phyloP scores from a whole-genome alignment of 768 basidiomycete species.

The Butyriboletus loyo region DNA sequence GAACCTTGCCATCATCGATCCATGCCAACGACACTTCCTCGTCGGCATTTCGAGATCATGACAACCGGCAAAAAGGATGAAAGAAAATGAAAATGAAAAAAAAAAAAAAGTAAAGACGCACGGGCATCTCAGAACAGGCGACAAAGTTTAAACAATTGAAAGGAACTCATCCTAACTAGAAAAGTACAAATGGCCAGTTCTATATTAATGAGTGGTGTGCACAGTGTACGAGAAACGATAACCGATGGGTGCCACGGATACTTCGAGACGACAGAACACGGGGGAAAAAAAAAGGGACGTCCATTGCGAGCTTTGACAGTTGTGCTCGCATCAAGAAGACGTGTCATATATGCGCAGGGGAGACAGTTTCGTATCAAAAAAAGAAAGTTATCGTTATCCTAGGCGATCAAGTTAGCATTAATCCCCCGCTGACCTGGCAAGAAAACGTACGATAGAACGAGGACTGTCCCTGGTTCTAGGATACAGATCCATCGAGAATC shows the following conservation, averaged over 20 bases:
- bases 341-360: slow-evolving; percentile 1
- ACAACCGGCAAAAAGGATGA: too few species aligned
- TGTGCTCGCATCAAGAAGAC: slow-evolving; percentile 1
- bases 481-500: background rate
- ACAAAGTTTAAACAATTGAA: too few species aligned
- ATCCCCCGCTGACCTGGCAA: background rate
- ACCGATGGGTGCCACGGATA: slow-evolving; percentile 18
- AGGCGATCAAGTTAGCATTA: background rate
- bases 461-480: background rate
- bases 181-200: slow-evolving; percentile 15
- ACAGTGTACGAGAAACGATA: slow-evolving; percentile 4
- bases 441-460: slow-evolving; percentile 3
- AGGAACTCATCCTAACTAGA: too few species aligned
- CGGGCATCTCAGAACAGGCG: too few species aligned
- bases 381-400: background rate
- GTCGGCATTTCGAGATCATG: background rate
- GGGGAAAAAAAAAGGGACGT: background rate
- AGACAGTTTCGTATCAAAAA: too few species aligned
- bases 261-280: background rate
- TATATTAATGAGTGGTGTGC: background rate
- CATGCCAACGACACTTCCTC: background rate
- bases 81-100: too few species aligned
- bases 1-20: background rate
- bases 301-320: background rate
- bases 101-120: too few species aligned